Percentiles rank a stretch among this genome's conserved stretches.
Evolutionary conservation across 2,329 filamentous ascomycete genomes (phyloP).

Genomic region (Pyrenochaeta sp.): DNA sequence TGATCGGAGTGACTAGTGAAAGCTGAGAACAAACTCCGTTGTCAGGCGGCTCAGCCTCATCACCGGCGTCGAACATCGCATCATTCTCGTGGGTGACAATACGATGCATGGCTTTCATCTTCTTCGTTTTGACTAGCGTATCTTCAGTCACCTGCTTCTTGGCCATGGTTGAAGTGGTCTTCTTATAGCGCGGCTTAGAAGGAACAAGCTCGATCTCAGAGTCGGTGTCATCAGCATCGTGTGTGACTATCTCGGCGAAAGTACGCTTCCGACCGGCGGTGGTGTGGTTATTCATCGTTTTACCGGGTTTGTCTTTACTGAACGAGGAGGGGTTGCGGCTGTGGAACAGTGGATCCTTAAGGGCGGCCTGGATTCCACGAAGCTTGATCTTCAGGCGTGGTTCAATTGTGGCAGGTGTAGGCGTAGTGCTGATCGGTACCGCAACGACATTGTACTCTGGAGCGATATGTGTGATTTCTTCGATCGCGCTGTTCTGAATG

Average conservation of each 20-base stretch:
- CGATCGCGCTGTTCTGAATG: not conserved
- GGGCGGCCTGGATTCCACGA: conserved; percentile 12
- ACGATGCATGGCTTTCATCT: not conserved
- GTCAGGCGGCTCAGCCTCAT: conserved; percentile 1
- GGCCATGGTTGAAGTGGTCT: not conserved
- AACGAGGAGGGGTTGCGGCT: not conserved
- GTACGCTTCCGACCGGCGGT: conserved; percentile 4
- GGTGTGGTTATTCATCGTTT: not conserved
- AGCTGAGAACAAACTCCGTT: conserved; percentile 4
- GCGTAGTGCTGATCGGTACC: not conserved
- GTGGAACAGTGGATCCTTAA: too few relatives aligned
- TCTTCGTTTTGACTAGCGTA: not conserved
- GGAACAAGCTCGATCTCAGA: conserved; percentile 22
- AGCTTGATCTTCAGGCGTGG: conserved; percentile 20
- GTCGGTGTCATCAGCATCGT: conserved; percentile 14
- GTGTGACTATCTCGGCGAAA: not conserved
- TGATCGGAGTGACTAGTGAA: conserved; percentile 13
- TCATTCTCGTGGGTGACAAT: not conserved
- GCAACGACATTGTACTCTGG: not conserved
- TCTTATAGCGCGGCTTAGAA: not conserved
- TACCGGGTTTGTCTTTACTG: too few relatives aligned
- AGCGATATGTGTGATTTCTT: not conserved
- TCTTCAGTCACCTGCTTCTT: not conserved
- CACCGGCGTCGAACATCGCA: conserved; percentile 2
- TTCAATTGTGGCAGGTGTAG: not conserved